Percentiles rank a stretch among this genome's conserved stretches.
Conservation (phyloP, 169 alveolate genomes). For the Plasmodium malariae region DNA sequence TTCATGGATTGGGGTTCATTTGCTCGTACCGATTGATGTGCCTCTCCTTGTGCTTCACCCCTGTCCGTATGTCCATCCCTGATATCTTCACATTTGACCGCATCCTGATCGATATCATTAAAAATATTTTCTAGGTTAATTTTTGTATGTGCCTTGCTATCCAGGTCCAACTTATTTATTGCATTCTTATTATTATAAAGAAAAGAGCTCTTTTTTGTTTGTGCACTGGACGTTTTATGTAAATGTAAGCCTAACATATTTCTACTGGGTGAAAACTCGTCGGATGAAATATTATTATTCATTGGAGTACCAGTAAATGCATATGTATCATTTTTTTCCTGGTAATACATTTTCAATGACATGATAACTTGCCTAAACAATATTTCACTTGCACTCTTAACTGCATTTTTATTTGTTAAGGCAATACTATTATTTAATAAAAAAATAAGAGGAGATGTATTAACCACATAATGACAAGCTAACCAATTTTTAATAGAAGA, state of each 20-base stretch:
- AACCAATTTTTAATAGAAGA: constrained; percentile 83
- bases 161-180: not conserved
- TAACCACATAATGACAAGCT: constrained; percentile 84
- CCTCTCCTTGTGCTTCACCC: not conserved
- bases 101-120: constrained; percentile 62
- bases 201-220: not conserved
- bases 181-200: not conserved
- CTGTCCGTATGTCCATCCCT: not conserved
- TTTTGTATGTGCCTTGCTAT: constrained; percentile 20
- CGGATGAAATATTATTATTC: constrained; percentile 22
- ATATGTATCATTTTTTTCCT: constrained; percentile 65
- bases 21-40: too few species aligned
- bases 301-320: constrained; percentile 71
- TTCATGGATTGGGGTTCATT: not conserved
- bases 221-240: constrained; percentile 12
- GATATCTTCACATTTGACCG: not conserved
- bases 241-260: constrained; percentile 14
- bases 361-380: constrained; percentile 85
- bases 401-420: constrained; percentile 79
- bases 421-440: constrained; percentile 81
- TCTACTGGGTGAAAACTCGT: constrained; percentile 17
- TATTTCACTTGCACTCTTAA: constrained; percentile 79
- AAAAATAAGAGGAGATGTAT: constrained; percentile 83
- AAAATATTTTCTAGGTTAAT: constrained; percentile 72
- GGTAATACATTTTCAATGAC: constrained; percentile 78